Evolutionary conservation across 2,329 filamentous ascomycete species (phyloP).

Genomic region (Stachybotrys chlorohalonatus): DNA sequence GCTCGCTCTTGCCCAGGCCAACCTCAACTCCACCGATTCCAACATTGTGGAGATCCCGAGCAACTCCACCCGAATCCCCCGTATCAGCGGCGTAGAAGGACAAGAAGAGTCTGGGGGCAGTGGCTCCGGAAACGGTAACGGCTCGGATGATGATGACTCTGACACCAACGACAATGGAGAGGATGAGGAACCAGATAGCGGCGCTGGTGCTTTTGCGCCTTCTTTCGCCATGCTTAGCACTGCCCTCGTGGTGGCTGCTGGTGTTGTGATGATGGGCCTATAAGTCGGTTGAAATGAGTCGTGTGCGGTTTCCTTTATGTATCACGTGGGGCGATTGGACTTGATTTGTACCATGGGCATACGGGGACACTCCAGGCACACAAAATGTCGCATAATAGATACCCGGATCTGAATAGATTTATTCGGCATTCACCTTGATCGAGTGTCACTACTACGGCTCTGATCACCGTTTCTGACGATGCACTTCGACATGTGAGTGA

Average conservation of each 20-base stretch:
- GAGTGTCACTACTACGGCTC: too few species aligned
- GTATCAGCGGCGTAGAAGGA: slow-evolving; percentile 32
- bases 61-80: slow-evolving; percentile 27
- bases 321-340: too few species aligned
- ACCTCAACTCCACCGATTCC: slow-evolving; percentile 33
- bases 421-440: too few species aligned
- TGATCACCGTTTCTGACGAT: too few species aligned
- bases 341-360: too few species aligned
- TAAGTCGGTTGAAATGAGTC: neutral
- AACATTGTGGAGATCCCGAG: slow-evolving; percentile 36
- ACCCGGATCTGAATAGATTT: too few species aligned
- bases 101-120: slow-evolving; percentile 9
- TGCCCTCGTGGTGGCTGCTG: neutral
- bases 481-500: too few species aligned
- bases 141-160: neutral
- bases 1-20: slow-evolving; percentile 44
- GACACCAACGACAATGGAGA: neutral
- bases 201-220: neutral
- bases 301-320: too few species aligned
- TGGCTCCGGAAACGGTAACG: neutral
- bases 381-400: too few species aligned
- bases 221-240: neutral
- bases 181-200: neutral
- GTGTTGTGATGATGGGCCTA: neutral
- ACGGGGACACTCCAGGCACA: too few species aligned